Evolutionary conservation across 202 grass and related monocot species (phyloP), one percentile per base, ranked within the genome.

Genomic region (Schoenoplectus triqueter): DNA sequence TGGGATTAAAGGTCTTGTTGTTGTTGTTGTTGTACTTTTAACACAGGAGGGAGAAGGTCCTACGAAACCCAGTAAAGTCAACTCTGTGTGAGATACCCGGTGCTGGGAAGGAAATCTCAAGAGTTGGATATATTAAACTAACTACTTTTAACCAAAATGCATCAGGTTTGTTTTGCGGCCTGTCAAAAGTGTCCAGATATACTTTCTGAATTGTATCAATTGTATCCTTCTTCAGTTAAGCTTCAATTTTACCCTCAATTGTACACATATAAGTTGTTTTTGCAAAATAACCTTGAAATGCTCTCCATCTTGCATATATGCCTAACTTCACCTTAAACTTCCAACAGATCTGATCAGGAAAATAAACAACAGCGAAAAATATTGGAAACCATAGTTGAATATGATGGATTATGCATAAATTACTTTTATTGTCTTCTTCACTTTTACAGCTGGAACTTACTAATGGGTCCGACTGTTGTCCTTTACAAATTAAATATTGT

Each of bases 141-240:
- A 98, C 96, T 88, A 92, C 96, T 46, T 98, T 98, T 88, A 98
- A 98, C 86, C 93, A 98, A 85, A 98, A 98, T 87, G 91, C 96
- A 4, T 87, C 96, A 90, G 96, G 96, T 98, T 87, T 82, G 56
- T 41, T 42, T 73, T 62, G 42, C 83, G 59, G 6, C 31, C 42
- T 61, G 39, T 17, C 6, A 9, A 17, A 78, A 78, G 40, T 78
- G 14, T 7, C 4, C 19, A 73, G 44, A 11, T 20, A 21, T 50
- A 45, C 18, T 20, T 19, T 4, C 17, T 51, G 10, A 60, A 17
- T 45, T 78, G 39, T 78, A 44, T 39, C 59, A 78, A 78, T 78
- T 61, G 55, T 40, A 22, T 42, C 13, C 7, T 60, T 10, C 14
- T 11, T 78, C 1, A 61, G 54, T 10, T 44, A 60, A 59, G 54